phyloP scores from a whole-genome alignment of 108 stramenopile genomes.

The Fistulifera solaris region DNA sequence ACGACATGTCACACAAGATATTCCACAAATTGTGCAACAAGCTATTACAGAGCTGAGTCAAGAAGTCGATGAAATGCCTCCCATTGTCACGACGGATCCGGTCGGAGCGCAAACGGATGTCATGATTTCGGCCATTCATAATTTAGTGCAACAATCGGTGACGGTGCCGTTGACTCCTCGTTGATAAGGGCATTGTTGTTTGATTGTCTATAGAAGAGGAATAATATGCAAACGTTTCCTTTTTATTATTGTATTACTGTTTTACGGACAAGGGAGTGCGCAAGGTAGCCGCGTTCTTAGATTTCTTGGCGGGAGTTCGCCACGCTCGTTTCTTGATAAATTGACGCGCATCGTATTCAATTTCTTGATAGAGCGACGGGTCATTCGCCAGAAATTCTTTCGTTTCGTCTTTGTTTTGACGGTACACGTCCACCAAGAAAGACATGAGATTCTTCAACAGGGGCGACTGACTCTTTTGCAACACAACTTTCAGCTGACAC shows the following conservation, averaged over 20 bases:
- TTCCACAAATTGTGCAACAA: conserved; percentile 67
- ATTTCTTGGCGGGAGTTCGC: no score
- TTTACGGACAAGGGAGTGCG: no score
- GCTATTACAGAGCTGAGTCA: conserved; percentile 36
- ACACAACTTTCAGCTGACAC: conserved; percentile 72
- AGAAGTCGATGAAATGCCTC: conserved; percentile 16
- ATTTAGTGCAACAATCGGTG: conserved; percentile 14
- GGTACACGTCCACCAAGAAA: conserved; percentile 72
- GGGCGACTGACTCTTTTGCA: conserved; percentile 75
- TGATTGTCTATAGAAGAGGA: no score
- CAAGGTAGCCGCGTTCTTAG: no score
- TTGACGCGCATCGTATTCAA: conserved; percentile 63
- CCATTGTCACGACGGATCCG: conserved; percentile 35
- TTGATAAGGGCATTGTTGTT: no score
- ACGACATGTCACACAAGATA: conserved; percentile 78
- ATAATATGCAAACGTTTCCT: no score
- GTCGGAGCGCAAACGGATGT: conserved; percentile 41
- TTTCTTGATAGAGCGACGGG: conserved; percentile 70
- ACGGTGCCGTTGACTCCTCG: no score
- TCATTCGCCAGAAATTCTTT: conserved; percentile 73
- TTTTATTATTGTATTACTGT: no score
- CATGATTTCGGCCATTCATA: conserved; percentile 45
- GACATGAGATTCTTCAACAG: conserved; percentile 75
- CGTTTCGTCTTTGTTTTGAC: conserved; percentile 69
- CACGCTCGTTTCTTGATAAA: neutral